Evolutionary conservation across 176 grass and related monocot species (phyloP).

Genomic region (Avena insularis): DNA sequence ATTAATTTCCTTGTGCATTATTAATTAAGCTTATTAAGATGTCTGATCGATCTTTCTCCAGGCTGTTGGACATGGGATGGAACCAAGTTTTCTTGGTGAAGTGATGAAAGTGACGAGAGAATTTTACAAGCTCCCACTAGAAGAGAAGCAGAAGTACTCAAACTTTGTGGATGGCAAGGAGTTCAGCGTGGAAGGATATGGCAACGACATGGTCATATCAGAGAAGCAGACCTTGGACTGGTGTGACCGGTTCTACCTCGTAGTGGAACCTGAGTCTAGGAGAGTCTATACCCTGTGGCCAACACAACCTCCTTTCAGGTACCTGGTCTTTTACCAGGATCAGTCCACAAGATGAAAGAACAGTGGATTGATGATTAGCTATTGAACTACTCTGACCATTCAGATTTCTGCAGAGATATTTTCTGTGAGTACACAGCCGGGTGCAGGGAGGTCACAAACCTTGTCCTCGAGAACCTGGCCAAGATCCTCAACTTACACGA

Average conservation of each 20-base stretch:
- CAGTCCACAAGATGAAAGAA: not conserved
- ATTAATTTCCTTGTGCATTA: not conserved
- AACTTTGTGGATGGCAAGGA: conserved; percentile 59
- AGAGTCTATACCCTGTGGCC: conserved; percentile 23
- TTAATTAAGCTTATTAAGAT: not conserved
- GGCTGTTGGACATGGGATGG: conserved; percentile 59
- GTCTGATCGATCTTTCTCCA: conserved; percentile 12
- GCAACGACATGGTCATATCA: conserved; percentile 45
- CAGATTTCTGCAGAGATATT: not conserved
- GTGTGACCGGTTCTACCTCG: conserved; percentile 54
- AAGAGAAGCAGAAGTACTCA: conserved; percentile 67
- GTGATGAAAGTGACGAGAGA: conserved; percentile 35
- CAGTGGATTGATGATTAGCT: not conserved
- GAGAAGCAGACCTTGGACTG: conserved; percentile 64
- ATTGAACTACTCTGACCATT: not conserved
- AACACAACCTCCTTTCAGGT: not conserved
- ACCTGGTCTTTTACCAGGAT: not conserved
- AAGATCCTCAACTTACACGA: conserved; percentile 36
- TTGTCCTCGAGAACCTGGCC: conserved; percentile 35
- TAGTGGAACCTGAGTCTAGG: conserved; percentile 47
- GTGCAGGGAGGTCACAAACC: conserved; percentile 31
- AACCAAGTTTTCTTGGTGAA: conserved; percentile 36
- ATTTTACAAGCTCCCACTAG: conserved; percentile 50
- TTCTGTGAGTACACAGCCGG: conserved; percentile 51
- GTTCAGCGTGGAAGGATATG: conserved; percentile 65